phyloP scores from a whole-genome alignment of 2,329 filamentous ascomycete species.

The Ophiostoma tasmaniense region DNA sequence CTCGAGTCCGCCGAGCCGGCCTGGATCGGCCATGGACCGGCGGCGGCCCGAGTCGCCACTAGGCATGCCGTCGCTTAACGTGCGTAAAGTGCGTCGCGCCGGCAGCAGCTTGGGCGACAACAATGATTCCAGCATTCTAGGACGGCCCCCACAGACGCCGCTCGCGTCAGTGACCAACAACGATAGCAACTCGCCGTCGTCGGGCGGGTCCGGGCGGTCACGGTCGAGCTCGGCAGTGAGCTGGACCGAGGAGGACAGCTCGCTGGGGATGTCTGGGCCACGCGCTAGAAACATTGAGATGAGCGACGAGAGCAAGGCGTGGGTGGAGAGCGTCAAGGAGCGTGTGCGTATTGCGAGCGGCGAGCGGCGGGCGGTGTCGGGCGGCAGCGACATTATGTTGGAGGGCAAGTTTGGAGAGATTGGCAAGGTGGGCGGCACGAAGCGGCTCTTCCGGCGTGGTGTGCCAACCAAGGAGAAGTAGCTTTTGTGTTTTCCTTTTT shows the following conservation, averaged over 20 bases:
- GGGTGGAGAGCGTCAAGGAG: slow-evolving; percentile 77
- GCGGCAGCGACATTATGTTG: slow-evolving; percentile 4
- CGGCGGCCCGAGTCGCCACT: slow-evolving; percentile 29
- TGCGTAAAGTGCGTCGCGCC: slow-evolving; percentile 45
- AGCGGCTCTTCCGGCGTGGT: slow-evolving; percentile 53
- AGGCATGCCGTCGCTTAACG: slow-evolving; percentile 39
- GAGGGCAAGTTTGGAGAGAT: slow-evolving; percentile 55
- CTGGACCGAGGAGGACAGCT: slow-evolving; percentile 48
- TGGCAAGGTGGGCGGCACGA: slow-evolving; percentile 63
- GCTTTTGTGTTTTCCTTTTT: background rate
- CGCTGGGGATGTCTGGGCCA: slow-evolving; percentile 63
- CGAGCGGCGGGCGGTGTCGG: slow-evolving; percentile 35
- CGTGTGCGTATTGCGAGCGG: slow-evolving; percentile 65
- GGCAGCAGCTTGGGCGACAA: background rate
- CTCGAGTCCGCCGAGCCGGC: slow-evolving; percentile 30
- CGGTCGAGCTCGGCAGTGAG: slow-evolving; percentile 45
- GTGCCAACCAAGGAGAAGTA: background rate
- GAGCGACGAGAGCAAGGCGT: slow-evolving; percentile 65
- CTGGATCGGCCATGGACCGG: slow-evolving; percentile 30
- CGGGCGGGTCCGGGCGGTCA: slow-evolving; percentile 39
- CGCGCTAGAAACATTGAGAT: slow-evolving; percentile 55
- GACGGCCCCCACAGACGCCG: slow-evolving; percentile 34
- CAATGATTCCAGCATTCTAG: background rate
- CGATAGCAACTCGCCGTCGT: slow-evolving; percentile 36
- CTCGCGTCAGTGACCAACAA: slow-evolving; percentile 26